Conservation (phyloP, 2,329 filamentous ascomycete genomes). For the Colletotrichum eremochloae region DNA sequence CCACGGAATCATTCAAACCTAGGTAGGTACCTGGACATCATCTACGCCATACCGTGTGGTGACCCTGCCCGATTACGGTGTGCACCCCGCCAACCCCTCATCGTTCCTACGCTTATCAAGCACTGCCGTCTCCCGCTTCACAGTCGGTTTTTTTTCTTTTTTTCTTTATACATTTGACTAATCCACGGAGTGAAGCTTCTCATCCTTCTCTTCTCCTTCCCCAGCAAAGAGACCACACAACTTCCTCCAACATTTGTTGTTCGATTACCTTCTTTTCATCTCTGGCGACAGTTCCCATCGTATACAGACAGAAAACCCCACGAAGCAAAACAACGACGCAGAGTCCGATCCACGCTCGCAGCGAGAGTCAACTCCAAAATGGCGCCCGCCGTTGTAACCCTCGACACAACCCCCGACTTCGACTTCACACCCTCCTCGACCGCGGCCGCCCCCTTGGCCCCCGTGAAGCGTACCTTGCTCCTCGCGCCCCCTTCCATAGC, state of each 20-base stretch:
- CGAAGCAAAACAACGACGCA: background rate
- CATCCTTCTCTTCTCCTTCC: conserved; percentile 5
- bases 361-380: conserved; percentile 51
- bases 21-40: background rate
- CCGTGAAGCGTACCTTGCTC: conserved; percentile 75
- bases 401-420: conserved; percentile 70
- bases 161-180: conserved; percentile 29
- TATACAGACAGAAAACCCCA: background rate
- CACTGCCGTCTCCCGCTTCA: conserved; percentile 21
- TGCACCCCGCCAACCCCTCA: conserved; percentile 42
- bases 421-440: conserved; percentile 50
- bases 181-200: conserved; percentile 26
- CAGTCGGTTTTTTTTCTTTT: conserved; percentile 17
- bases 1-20: conserved; percentile 20
- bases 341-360: background rate
- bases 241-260: background rate
- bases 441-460: conserved; percentile 46
- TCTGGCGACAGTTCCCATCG: background rate
- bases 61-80: conserved; percentile 26
- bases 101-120: conserved; percentile 39
- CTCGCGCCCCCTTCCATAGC: conserved; percentile 93
- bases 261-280: background rate
- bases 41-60: conserved; percentile 30
- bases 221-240: conserved; percentile 23
- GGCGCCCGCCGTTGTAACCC: conserved; percentile 66